Evolutionary conservation across 148 eudicot genomes (phyloP).

Genomic region (Simmondsia chinensis): DNA sequence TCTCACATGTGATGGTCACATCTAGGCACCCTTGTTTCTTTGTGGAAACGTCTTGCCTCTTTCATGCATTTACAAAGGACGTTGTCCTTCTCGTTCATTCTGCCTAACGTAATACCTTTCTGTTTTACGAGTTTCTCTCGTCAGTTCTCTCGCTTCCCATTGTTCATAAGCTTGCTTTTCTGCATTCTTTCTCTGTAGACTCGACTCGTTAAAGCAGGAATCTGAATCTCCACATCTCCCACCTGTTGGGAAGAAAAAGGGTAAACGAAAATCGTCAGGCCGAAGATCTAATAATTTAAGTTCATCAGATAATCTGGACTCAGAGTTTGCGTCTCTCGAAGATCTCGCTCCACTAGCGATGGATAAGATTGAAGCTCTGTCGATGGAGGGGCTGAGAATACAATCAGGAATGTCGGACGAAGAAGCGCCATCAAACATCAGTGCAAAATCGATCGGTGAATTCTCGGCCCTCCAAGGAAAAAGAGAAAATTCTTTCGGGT

Average conservation of each 20-base stretch:
- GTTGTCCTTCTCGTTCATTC: too few species aligned
- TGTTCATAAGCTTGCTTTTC: neutral
- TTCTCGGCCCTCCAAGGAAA: slow-evolving; percentile 56
- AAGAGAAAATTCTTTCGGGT: slow-evolving; percentile 23
- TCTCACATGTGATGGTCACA: too few species aligned
- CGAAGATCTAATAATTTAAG: slow-evolving; percentile 24
- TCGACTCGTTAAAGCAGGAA: slow-evolving; percentile 28
- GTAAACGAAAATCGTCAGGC: slow-evolving; percentile 24
- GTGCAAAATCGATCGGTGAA: slow-evolving; percentile 43
- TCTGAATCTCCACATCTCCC: slow-evolving; percentile 16
- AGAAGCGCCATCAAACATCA: slow-evolving; percentile 66
- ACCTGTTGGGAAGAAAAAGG: slow-evolving; percentile 23
- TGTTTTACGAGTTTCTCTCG: neutral
- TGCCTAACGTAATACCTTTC: too few species aligned
- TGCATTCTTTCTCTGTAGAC: slow-evolving; percentile 31
- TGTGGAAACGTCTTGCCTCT: too few species aligned
- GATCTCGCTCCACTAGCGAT: slow-evolving; percentile 93
- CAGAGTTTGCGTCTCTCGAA: slow-evolving; percentile 79
- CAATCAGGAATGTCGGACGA: slow-evolving; percentile 89
- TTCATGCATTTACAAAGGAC: too few species aligned
- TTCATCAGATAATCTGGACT: slow-evolving; percentile 24
- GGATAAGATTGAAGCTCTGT: slow-evolving; percentile 92
- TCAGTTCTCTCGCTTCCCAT: neutral
- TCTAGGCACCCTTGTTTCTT: too few species aligned
- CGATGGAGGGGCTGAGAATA: slow-evolving; percentile 85